A percentile compares a stretch with the other conserved stretches of the same genome.
Evolutionary conservation across 192 early-diverging fungal genomes (phyloP).

Genomic region (Pecoramyces ruminantium): DNA sequence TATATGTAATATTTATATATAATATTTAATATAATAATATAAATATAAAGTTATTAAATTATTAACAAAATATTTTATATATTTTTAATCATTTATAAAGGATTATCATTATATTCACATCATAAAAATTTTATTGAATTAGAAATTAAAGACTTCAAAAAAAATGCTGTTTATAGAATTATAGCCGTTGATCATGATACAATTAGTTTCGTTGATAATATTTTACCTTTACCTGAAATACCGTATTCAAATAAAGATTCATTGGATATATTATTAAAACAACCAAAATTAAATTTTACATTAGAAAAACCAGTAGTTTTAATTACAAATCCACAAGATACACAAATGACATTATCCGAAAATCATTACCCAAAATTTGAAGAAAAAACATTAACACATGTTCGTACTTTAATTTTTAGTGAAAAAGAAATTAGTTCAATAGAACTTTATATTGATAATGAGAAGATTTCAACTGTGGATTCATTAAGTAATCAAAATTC

Average conservation of each 20-base stretch:
- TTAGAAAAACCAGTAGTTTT: conserved; percentile 45
- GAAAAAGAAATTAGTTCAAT: conserved; percentile 14
- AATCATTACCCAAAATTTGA: conserved; percentile 50
- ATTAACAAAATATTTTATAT: no score
- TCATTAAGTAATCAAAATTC: conserved; percentile 8
- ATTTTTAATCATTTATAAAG: background rate
- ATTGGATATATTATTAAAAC: background rate
- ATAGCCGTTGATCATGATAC: conserved; percentile 75
- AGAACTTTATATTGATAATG: conserved; percentile 28
- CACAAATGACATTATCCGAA: conserved; percentile 41
- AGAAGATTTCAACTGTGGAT: conserved; percentile 16
- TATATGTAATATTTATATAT: no score
- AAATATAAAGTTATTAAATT: no score
- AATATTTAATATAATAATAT: no score
- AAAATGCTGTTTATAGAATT: conserved; percentile 67
- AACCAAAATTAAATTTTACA: background rate
- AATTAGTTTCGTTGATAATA: conserved; percentile 63
- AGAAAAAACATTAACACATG: conserved; percentile 43
- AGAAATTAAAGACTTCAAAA: conserved; percentile 80
- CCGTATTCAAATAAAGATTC: conserved; percentile 20
- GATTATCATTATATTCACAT: background rate
- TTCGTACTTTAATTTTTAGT: conserved; percentile 65
- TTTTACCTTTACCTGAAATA: conserved; percentile 37
- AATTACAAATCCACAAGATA: conserved; percentile 81
- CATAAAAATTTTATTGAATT: conserved; percentile 37